Base-by-base conservation (phyloP, 225 moss, liverwort and hornwort species). In the Polytrichum formosum region DNA sequence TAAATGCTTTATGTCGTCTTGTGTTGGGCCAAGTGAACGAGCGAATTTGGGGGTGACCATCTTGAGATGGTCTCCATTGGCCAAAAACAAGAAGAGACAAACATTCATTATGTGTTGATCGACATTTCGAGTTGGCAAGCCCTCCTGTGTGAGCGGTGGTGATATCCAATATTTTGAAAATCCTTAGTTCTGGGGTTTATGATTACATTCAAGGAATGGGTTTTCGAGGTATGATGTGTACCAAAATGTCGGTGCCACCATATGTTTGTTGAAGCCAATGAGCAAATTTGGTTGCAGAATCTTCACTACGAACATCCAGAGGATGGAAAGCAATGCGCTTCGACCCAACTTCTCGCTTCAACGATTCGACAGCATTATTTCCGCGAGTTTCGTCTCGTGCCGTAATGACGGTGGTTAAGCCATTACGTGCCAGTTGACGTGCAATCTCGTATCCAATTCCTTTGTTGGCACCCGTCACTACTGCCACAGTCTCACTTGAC, bases 401-500 rank as follows among this genome's bases (percentile, higher is more conserved):
- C 21, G 85, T 82, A 46, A 86, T 53, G 46, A 82, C 79, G 1
- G 82, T 82, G 7, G 79, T 82, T 69, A 86, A 20, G 26, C 85
- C 85, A 22, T 82, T 79, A 5, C 30, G 61, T 1, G 82, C 77
- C 29, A 86, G 67, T 67, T 86, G 82, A 8, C 75, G 70, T 4
- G 82, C 80, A 61, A 86, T 67, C 61, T 86, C 82, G 6, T 72
- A 82, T 9, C 85, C 82, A 10, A 86, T 18, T 13, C 86, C 86
- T 61, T 73, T 75, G 67, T 86, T 82, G 0, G 82, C 53, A 22
- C 82, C 85, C 1, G 85, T 86, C 16, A 86, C 70, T 18, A 86
- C 85, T 55, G 85, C 85, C 75, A 86, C 82, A 10, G 82, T 80
- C 55, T 62, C 75, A 2, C 27, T 70, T 0, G 81, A 81, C 84